A percentile compares a stretch with the other conserved stretches of the same genome.
Evolutionary conservation across 208 protist genomes (phyloP).

Genomic region (Strigomonas galati): DNA sequence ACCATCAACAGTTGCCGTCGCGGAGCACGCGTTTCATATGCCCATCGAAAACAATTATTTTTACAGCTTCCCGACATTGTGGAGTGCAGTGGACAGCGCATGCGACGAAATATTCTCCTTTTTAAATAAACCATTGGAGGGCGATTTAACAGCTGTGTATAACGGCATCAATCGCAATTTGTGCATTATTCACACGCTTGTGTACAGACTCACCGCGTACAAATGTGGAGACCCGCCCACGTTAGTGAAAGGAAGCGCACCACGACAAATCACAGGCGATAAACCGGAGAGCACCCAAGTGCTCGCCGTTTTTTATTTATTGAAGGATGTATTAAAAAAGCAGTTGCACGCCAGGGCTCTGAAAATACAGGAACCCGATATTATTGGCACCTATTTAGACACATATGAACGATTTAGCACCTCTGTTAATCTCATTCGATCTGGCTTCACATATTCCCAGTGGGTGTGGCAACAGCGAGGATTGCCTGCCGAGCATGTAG

Average conservation of each 20-base stretch:
- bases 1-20: not conserved
- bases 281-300: slow-evolving; percentile 67
- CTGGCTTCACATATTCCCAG: slow-evolving; percentile 79
- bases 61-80: slow-evolving; percentile 32
- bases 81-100: slow-evolving; percentile 27
- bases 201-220: slow-evolving; percentile 56
- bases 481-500: slow-evolving; percentile 56
- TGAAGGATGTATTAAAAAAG: slow-evolving; percentile 69
- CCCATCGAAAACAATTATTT: not conserved
- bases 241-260: slow-evolving; percentile 47
- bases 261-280: slow-evolving; percentile 47
- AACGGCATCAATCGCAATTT: slow-evolving; percentile 38
- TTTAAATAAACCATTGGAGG: slow-evolving; percentile 24
- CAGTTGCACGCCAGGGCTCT: slow-evolving; percentile 36
- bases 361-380: slow-evolving; percentile 23
- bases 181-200: slow-evolving; percentile 37
- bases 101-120: slow-evolving; percentile 31
- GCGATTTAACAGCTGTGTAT: slow-evolving; percentile 35
- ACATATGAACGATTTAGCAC: slow-evolving; percentile 65
- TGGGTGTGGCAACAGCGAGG: slow-evolving; percentile 79
- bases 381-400: slow-evolving; percentile 53
- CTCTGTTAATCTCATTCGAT: slow-evolving; percentile 58
- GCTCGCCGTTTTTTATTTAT: slow-evolving; percentile 77
- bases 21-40: not conserved
- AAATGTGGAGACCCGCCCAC: slow-evolving; percentile 62